These are phyloP conservation scores for Penicillium sp. DNA, from an alignment of 2,329 filamentous ascomycete species.

Conservation along the genomic window DNA sequence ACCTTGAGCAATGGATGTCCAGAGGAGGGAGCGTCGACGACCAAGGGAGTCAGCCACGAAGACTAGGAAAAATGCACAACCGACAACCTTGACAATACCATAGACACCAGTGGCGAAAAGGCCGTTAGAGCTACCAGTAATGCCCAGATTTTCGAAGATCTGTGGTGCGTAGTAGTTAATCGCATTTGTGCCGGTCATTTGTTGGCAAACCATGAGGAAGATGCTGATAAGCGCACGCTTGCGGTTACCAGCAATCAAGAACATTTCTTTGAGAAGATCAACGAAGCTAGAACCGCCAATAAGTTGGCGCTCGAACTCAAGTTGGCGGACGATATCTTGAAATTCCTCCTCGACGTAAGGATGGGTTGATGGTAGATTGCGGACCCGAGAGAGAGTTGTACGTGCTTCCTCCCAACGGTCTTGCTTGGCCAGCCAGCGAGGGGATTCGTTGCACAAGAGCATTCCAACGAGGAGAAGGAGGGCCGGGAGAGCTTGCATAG, in stretches of 20 bases:
- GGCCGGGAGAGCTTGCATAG: slow-evolving; percentile 68
- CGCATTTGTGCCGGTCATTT: slow-evolving; percentile 46
- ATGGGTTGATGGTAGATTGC: slow-evolving; percentile 58
- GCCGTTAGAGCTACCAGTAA: slow-evolving; percentile 38
- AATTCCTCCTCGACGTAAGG: slow-evolving; percentile 65
- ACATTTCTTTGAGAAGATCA: slow-evolving; percentile 39
- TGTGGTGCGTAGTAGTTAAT: slow-evolving; percentile 47
- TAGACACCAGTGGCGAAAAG: slow-evolving; percentile 47
- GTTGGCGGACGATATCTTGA: slow-evolving; percentile 57
- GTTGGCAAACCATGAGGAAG: slow-evolving; percentile 47
- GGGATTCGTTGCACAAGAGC: slow-evolving; percentile 67
- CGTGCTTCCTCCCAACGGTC: slow-evolving; percentile 71
- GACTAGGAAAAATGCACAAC: slow-evolving; percentile 42
- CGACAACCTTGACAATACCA: slow-evolving; percentile 44
- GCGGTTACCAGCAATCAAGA: slow-evolving; percentile 42
- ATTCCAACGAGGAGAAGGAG: slow-evolving; percentile 65
- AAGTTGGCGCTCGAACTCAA: slow-evolving; percentile 17
- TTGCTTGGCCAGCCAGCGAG: slow-evolving; percentile 69
- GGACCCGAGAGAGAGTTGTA: slow-evolving; percentile 60
- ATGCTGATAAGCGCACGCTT: slow-evolving; percentile 44
- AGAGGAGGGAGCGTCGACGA: slow-evolving; percentile 40
- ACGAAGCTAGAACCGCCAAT: slow-evolving; percentile 7
- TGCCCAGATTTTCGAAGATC: slow-evolving; percentile 43
- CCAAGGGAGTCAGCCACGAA: slow-evolving; percentile 46
- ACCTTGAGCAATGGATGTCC: slow-evolving; percentile 41